Base-by-base conservation (phyloP, 2,329 filamentous ascomycete genomes). In the Cladosporium sp. region DNA sequence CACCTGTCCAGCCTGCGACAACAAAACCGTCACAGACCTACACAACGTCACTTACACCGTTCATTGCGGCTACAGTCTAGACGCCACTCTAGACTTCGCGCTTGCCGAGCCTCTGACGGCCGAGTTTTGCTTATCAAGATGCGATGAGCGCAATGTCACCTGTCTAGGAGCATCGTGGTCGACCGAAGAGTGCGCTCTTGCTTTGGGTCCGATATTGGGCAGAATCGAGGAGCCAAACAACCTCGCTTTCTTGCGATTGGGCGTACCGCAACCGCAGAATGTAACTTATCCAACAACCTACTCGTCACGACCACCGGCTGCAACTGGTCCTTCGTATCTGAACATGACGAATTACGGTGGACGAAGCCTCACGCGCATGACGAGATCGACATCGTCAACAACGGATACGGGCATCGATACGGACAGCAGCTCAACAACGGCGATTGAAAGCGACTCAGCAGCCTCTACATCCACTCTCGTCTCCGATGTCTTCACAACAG, bases 41-140 rank as follows among this genome's bases (percentile, higher is more conserved):
- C 53, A 59, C 18, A 58, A 62, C 35, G 52, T 48, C 30, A 55
- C 53, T 3, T 63, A 62, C 49, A 58, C 51, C 8, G 54, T 58
- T 15, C 32, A 56, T 4, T 63, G 61, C 42, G 49, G 50, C 22
- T 38, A 50, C 18, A 42, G 32, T 7, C 33, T 50, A 2, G 39
- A 43, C 15, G 39, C 48, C 4, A 50, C 32, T n/a, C 35, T 43
- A 2, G 39, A 43, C 48, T 50, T 18, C n/a, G 48, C 48, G 4
- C 38, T 43, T 11, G 39, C 27, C 22, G 48, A 50, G 33, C 48
- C 48, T 2, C 16, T 50, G 7, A 35, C 48, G 18, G 48, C 38
- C n/a, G 16, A 39, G 1, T 50, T 30, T 20, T 50, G 48, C 48
- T 32, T 50, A 20, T 36, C 48, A 4, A 19, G 35, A 9, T 50